Evolutionary conservation across 306 rosid genomes (phyloP), one percentile per base, ranked within the genome.

Genomic region (Morella rubra): DNA sequence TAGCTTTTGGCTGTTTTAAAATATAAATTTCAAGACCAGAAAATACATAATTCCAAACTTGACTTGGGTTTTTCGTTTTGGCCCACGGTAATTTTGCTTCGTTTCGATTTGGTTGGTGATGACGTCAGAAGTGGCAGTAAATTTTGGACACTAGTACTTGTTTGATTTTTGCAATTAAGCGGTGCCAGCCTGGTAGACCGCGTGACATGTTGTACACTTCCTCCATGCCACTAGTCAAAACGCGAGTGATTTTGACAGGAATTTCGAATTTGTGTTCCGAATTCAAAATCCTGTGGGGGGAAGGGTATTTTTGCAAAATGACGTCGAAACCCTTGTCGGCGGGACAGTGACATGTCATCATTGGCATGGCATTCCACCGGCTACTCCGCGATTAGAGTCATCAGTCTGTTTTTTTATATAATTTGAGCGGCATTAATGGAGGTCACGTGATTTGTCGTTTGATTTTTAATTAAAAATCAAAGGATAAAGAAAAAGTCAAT

Each of bases 381-480:
- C 16, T 11, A 14, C 4, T 44, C 41, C 37, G 45, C 20, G 75
- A 81, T 22, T 73, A 78, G 70, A 50, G 22, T 70, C 75, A 49
- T 64, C 49, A 81, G 62, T 82, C 56, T 84, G 50, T 32, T 32
- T 32, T 27, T 32, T 32, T 32, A 32, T 32, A 32, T 32, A 32
- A 32, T 32, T 32, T 32, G 7, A 11, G 75, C 56, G 47, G 54
- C 76, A 85, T 80, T 85, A 82, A 80, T 82, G 86, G 49, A 58
- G 68, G 72, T 65, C 89, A 83, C 85, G 82, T 85, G 86, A 73
- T 56, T 73, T 69, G 81, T 58, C 84, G 77, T 79, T 80, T 82
- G 86, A 40, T 20, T 47, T 70, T 40, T 62, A 9, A 27, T 0
- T 2, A 37, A 65, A 44, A 7, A 22, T 1, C 24, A 4, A 61